Conservation (phyloP, 148 eudicot genomes). For the Polygonum aviculare region DNA sequence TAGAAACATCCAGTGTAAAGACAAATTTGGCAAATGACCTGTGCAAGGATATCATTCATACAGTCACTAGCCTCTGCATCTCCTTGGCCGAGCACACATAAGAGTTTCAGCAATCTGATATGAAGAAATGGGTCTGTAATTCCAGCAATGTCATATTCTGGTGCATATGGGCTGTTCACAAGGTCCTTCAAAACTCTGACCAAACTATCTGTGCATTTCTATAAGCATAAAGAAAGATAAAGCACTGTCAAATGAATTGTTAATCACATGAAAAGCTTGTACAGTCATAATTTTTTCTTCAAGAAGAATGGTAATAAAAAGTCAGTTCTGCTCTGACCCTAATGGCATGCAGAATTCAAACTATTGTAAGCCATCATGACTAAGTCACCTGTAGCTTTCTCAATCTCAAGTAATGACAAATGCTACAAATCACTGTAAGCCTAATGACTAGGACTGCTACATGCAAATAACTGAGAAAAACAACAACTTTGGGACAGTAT, state of each 20-base stretch:
- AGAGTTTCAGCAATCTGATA: constrained; percentile 70
- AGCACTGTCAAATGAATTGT: neutral
- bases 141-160: constrained; percentile 91
- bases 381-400: neutral
- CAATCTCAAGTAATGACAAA: neutral
- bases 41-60: constrained; percentile 98
- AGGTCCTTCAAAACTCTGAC: constrained; percentile 85
- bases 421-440: neutral
- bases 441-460: neutral
- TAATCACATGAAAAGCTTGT: neutral
- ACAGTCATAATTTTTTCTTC: neutral
- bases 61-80: constrained; percentile 93
- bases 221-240: constrained; percentile 17
- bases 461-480: neutral
- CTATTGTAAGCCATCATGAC: constrained; percentile 2
- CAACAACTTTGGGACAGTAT: neutral
- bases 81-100: constrained; percentile 84
- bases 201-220: constrained; percentile 88
- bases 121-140: constrained; percentile 95
- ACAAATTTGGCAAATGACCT: constrained; percentile 41
- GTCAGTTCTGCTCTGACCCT: neutral
- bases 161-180: constrained; percentile 91
- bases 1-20: neutral
- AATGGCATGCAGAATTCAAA: neutral
- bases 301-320: neutral